Evolutionary conservation across 495 filamentous ascomycete genomes (phyloP).

Genomic region (Aspergillus asperescens): DNA sequence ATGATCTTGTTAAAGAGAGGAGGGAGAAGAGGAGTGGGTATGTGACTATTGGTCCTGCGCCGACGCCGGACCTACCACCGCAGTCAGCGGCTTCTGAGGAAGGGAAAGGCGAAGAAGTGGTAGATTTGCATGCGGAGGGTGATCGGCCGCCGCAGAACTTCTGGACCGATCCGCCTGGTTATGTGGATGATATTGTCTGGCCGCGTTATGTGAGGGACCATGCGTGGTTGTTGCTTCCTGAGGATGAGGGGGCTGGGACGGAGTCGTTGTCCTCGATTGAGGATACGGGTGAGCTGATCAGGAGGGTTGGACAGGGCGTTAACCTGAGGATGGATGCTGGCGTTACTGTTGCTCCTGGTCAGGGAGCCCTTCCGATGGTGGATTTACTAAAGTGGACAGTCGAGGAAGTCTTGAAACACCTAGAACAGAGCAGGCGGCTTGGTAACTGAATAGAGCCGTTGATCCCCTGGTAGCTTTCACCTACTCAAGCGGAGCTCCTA

Average conservation of each 20-base stretch:
- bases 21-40: constrained; percentile 75
- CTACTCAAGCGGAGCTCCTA: too few relatives aligned
- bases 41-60: constrained; percentile 63
- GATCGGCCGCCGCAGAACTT: constrained; percentile 61
- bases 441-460: not conserved
- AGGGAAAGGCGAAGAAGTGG: constrained; percentile 7
- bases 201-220: constrained; percentile 82
- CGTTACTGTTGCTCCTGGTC: constrained; percentile 36
- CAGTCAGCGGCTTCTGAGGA: not conserved
- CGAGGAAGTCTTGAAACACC: constrained; percentile 32
- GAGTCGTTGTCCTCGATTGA: constrained; percentile 28
- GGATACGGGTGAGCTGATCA: constrained; percentile 25
- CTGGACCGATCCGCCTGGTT: constrained; percentile 90
- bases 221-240: constrained; percentile 63
- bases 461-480: not conserved
- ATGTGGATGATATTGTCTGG: constrained; percentile 94
- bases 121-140: constrained; percentile 37
- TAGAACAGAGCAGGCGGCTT: constrained; percentile 2
- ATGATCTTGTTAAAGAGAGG: constrained; percentile 54
- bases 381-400: constrained; percentile 43
- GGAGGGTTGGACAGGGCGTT: constrained; percentile 29
- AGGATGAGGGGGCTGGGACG: constrained; percentile 42
- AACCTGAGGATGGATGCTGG: constrained; percentile 35
- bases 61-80: constrained; percentile 14
- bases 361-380: constrained; percentile 29